Evolutionary conservation across 2,329 filamentous ascomycete genomes (phyloP).

Genomic region (Talaromyces pinophilus): DNA sequence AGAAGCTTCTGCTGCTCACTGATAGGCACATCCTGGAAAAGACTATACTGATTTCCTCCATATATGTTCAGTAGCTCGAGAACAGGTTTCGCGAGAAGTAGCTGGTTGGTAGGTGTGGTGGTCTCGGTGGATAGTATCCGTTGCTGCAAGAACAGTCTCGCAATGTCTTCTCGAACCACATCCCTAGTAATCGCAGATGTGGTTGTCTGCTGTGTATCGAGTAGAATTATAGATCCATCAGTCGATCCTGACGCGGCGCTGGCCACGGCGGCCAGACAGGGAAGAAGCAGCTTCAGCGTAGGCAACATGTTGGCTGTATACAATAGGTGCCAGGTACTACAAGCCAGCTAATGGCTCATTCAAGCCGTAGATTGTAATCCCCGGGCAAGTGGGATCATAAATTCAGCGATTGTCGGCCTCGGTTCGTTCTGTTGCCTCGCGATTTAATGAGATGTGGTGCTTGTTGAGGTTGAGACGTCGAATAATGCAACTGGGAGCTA

Average conservation of each 20-base stretch:
- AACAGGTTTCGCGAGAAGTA: slow-evolving; percentile 49
- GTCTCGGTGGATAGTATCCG: slow-evolving; percentile 53
- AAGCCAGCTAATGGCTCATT: slow-evolving; percentile 16
- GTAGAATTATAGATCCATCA: slow-evolving; percentile 39
- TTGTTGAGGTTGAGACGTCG: background rate
- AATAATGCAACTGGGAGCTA: background rate
- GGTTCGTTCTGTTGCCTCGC: background rate
- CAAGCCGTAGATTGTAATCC: slow-evolving; percentile 10
- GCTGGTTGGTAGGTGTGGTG: slow-evolving; percentile 36
- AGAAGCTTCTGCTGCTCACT: slow-evolving; percentile 33
- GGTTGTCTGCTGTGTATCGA: slow-evolving; percentile 26
- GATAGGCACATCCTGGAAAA: slow-evolving; percentile 49
- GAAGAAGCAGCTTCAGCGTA: slow-evolving; percentile 32
- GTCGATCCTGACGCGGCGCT: slow-evolving; percentile 31
- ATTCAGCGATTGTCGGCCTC: background rate
- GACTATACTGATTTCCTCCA: slow-evolving; percentile 53
- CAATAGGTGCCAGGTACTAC: background rate
- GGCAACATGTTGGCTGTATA: slow-evolving; percentile 31
- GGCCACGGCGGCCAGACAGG: slow-evolving; percentile 31
- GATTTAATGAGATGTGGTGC: background rate
- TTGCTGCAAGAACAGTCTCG: slow-evolving; percentile 46
- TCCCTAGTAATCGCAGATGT: slow-evolving; percentile 14
- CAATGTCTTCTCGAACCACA: slow-evolving; percentile 34
- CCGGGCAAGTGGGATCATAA: background rate
- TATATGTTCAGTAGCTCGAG: slow-evolving; percentile 62